Conservation (phyloP, 768 basidiomycete genomes). For the Lentinula lateritia region DNA sequence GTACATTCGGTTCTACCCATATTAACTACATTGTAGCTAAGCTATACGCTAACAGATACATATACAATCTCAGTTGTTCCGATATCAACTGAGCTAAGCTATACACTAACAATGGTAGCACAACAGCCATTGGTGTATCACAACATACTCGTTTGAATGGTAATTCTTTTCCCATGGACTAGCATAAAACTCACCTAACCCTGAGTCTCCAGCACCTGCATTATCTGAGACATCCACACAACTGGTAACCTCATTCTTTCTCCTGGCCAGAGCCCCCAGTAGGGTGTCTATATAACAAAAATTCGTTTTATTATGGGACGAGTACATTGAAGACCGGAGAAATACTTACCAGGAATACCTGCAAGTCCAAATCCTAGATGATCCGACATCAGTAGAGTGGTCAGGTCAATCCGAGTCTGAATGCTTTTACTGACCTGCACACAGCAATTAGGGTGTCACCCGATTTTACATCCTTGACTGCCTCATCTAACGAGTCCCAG, state of each 20-base stretch:
- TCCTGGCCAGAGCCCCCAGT: slow-evolving; percentile 67
- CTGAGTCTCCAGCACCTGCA: slow-evolving; percentile 65
- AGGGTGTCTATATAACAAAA: slow-evolving; percentile 57
- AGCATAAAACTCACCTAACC: slow-evolving; percentile 47
- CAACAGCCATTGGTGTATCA: background rate
- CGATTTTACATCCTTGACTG: slow-evolving; percentile 76
- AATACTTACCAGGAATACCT: slow-evolving; percentile 68
- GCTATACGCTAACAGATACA: no score
- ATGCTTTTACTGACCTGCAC: slow-evolving; percentile 57
- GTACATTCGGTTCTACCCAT: no score
- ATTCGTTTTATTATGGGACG: slow-evolving; percentile 1
- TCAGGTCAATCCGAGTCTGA: background rate
- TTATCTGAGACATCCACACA: slow-evolving; percentile 89
- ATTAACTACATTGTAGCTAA: no score
- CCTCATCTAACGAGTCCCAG: slow-evolving; percentile 79
- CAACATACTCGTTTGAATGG: background rate
- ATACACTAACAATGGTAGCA: no score
- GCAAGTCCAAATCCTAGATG: slow-evolving; percentile 78
- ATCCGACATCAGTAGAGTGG: background rate
- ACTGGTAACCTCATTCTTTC: slow-evolving; percentile 59
- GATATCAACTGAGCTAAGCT: no score
- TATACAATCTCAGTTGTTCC: no score
- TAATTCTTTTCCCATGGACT: background rate
- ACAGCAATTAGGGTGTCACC: slow-evolving; percentile 74
- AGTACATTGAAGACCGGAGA: background rate